These are phyloP conservation scores for Pythium plurisporium DNA, from an alignment of 352 stramenopile species.

Conservation along the genomic window DNA sequence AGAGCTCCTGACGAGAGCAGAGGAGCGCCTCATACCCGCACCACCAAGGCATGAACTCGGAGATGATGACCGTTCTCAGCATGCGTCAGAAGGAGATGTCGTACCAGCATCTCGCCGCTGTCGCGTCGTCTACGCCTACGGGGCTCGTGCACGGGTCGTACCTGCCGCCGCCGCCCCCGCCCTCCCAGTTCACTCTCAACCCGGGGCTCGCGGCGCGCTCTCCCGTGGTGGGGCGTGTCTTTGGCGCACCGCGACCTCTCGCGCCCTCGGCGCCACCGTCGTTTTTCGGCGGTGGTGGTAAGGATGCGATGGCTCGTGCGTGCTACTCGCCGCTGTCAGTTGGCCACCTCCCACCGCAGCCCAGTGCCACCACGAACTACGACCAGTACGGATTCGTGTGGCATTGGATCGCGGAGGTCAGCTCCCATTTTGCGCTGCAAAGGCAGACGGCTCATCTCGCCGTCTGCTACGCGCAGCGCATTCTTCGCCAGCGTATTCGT, in stretches of 20 bases:
- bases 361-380: constrained; percentile 24
- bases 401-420: constrained; percentile 64
- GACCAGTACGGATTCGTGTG: constrained; percentile 80
- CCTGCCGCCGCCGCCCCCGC: too few relatives aligned
- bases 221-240: neutral
- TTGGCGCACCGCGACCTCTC: neutral
- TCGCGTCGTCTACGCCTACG: constrained; percentile 6
- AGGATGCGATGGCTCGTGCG: constrained; percentile 3
- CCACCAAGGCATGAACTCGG: constrained; percentile 29
- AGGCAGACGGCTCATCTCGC: constrained; percentile 74
- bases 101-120: constrained; percentile 55
- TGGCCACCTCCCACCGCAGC: constrained; percentile 33
- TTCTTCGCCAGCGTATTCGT: constrained; percentile 53
- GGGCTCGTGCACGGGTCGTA: neutral
- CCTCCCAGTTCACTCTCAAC: constrained; percentile 5
- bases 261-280: neutral
- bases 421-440: constrained; percentile 70
- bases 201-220: neutral
- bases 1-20: neutral
- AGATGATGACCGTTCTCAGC: constrained; percentile 72
- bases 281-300: neutral
- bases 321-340: constrained; percentile 52
- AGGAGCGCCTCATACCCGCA: neutral
- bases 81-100: constrained; percentile 83
- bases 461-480: constrained; percentile 70